Evolutionary conservation across 495 filamentous ascomycete genomes (phyloP).

Genomic region (Hypoxylon lienhwacheense): DNA sequence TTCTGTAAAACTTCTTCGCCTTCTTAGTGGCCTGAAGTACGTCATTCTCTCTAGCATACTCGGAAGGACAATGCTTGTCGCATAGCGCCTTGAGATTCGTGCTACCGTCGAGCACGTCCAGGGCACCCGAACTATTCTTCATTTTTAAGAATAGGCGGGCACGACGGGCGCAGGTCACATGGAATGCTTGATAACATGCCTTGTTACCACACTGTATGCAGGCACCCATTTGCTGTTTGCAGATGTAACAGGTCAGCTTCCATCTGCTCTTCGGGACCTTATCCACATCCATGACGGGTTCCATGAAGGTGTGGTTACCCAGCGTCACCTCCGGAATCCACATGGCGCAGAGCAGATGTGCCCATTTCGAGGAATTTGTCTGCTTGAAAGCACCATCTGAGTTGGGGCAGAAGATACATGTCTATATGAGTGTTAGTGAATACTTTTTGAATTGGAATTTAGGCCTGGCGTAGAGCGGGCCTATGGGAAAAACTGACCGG

Average conservation of each 20-base stretch:
- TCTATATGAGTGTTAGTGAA: slow-evolving; percentile 47
- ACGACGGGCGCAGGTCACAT: slow-evolving; percentile 91
- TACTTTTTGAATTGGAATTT: not conserved
- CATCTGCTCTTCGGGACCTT: slow-evolving; percentile 92
- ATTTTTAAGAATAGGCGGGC: slow-evolving; percentile 91
- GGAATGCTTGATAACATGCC: slow-evolving; percentile 95
- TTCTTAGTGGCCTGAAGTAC: slow-evolving; percentile 56
- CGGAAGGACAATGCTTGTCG: slow-evolving; percentile 90
- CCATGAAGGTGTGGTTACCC: slow-evolving; percentile 97
- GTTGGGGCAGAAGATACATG: slow-evolving; percentile 98
- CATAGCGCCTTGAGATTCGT: slow-evolving; percentile 87
- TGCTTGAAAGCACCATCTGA: slow-evolving; percentile 98
- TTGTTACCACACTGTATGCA: slow-evolving; percentile 99
- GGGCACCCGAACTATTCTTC: slow-evolving; percentile 82
- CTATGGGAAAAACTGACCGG: slow-evolving; percentile 59
- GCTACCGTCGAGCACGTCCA: slow-evolving; percentile 82
- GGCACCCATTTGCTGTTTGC: slow-evolving; percentile 94
- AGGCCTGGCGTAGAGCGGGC: slow-evolving; percentile 17
- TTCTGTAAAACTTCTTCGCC: slow-evolving; percentile 75
- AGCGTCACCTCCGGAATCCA: slow-evolving; percentile 98
- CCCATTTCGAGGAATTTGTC: slow-evolving; percentile 92
- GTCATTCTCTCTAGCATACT: slow-evolving; percentile 85
- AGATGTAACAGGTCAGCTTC: slow-evolving; percentile 96
- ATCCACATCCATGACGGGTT: slow-evolving; percentile 96
- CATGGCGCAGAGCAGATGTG: slow-evolving; percentile 92